These are phyloP conservation scores for Scolecobasidium constrictum DNA, from an alignment of 2,329 filamentous ascomycete species.

Conservation along the genomic window DNA sequence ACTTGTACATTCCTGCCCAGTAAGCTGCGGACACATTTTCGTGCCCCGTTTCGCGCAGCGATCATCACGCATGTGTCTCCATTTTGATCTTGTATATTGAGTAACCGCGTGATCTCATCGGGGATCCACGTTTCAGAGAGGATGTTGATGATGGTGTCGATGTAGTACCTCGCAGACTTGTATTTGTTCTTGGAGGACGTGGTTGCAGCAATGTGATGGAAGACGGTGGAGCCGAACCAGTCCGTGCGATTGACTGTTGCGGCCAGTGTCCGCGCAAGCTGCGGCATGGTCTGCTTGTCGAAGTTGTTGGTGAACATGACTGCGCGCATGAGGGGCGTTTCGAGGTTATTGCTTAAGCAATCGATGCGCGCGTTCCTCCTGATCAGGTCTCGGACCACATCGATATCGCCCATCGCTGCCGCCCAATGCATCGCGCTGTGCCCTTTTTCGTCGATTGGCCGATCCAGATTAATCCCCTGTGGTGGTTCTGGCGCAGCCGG, in stretches of 20 bases:
- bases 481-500: constrained; percentile 66
- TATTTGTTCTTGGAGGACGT: constrained; percentile 80
- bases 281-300: constrained; percentile 83
- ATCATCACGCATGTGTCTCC: constrained; percentile 88
- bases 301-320: constrained; percentile 96
- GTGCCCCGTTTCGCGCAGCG: constrained; percentile 76
- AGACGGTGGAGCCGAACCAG: constrained; percentile 72
- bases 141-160: constrained; percentile 82
- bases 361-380: constrained; percentile 66
- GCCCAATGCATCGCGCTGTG: constrained; percentile 97
- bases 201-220: constrained; percentile 87
- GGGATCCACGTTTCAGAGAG: constrained; percentile 68
- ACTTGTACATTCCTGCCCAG: constrained; percentile 71
- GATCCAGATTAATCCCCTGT: constrained; percentile 75
- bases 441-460: constrained; percentile 83
- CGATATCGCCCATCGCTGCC: constrained; percentile 90
- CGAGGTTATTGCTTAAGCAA: constrained; percentile 50
- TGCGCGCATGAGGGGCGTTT: constrained; percentile 88
- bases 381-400: constrained; percentile 80
- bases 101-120: constrained; percentile 62
- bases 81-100: constrained; percentile 74
- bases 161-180: constrained; percentile 82
- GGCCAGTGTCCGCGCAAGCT: constrained; percentile 71
- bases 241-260: constrained; percentile 73
- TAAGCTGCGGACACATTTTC: constrained; percentile 57